These are phyloP conservation scores for Pelargonium myrrhifolium DNA, from an alignment of 441 rosid genomes.

Conservation along the genomic window DNA sequence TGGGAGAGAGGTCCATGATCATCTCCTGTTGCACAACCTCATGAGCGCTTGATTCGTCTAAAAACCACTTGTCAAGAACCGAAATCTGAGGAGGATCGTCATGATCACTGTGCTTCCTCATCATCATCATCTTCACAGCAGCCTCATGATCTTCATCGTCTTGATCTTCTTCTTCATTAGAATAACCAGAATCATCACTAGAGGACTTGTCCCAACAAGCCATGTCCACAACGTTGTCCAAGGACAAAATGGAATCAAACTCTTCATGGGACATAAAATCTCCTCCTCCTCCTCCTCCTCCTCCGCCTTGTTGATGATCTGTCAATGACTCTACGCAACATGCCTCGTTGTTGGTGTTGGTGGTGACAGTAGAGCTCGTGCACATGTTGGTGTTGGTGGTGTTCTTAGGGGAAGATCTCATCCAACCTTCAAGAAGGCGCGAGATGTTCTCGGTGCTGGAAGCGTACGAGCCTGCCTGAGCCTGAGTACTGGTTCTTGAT, in stretches of 20 bases:
- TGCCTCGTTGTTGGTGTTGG: slow-evolving; percentile 1
- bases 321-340: no score
- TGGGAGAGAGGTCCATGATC: slow-evolving; percentile 60
- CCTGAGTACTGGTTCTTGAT: slow-evolving; percentile 16
- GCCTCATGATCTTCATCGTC: no score
- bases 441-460: slow-evolving; percentile 93
- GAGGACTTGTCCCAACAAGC: slow-evolving; percentile 33
- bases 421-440: slow-evolving; percentile 90
- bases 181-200: slow-evolving; percentile 25
- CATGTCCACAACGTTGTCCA: slow-evolving; percentile 30
- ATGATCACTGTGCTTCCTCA: slow-evolving; percentile 7
- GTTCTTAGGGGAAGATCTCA: slow-evolving; percentile 60
- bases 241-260: slow-evolving; percentile 46
- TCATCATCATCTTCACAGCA: no score
- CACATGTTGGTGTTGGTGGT: neutral
- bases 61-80: slow-evolving; percentile 89
- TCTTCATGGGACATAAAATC: slow-evolving; percentile 41
- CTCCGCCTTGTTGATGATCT: slow-evolving; percentile 29
- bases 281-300: slow-evolving; percentile 28
- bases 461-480: slow-evolving; percentile 47
- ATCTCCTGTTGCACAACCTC: slow-evolving; percentile 57
- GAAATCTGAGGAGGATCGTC: slow-evolving; percentile 55
- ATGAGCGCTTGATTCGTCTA: slow-evolving; percentile 56
- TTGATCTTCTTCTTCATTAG: no score
- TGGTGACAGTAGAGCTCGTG: neutral